A percentile compares a stretch with the other conserved stretches of the same genome.
These are phyloP conservation scores for Cruciata laevipes DNA, from an alignment of 257 asterid genomes.

Conservation along the genomic window DNA sequence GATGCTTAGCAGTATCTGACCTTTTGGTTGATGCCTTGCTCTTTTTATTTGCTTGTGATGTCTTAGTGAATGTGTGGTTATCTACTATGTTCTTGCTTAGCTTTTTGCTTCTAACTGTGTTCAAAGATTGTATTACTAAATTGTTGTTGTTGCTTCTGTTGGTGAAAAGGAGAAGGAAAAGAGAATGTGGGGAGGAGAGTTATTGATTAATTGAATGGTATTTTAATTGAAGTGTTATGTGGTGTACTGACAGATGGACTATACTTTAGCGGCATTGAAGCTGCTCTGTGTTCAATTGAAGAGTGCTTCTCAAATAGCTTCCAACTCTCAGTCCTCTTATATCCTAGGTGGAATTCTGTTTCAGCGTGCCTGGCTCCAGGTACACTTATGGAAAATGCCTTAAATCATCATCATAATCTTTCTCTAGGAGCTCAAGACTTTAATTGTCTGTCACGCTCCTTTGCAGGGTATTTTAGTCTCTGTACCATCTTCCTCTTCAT, in stretches of 20 bases:
- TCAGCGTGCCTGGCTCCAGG: conserved; percentile 98
- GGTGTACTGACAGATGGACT: conserved; percentile 45
- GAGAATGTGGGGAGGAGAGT: neutral
- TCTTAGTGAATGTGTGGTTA: neutral
- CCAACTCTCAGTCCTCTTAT: conserved; percentile 35
- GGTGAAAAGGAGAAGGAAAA: neutral
- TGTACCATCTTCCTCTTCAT: conserved; percentile 23
- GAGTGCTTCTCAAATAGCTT: conserved; percentile 33
- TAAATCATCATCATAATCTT: neutral
- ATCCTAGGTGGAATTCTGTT: conserved; percentile 72
- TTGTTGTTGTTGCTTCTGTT: neutral
- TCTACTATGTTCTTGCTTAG: neutral
- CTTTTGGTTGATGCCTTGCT: neutral
- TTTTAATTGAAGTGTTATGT: neutral
- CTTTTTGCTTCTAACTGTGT: neutral
- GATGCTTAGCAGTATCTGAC: neutral
- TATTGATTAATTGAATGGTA: neutral
- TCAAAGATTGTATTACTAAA: too few species aligned
- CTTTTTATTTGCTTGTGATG: neutral
- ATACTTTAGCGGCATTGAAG: conserved; percentile 72
- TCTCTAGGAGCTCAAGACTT: neutral
- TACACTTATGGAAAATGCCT: conserved; percentile 6
- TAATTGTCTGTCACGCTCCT: neutral
- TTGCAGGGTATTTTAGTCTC: conserved; percentile 67
- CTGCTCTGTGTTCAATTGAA: conserved; percentile 55